Conservation (phyloP, 768 basidiomycete genomes). For the Podaxis sp. region DNA sequence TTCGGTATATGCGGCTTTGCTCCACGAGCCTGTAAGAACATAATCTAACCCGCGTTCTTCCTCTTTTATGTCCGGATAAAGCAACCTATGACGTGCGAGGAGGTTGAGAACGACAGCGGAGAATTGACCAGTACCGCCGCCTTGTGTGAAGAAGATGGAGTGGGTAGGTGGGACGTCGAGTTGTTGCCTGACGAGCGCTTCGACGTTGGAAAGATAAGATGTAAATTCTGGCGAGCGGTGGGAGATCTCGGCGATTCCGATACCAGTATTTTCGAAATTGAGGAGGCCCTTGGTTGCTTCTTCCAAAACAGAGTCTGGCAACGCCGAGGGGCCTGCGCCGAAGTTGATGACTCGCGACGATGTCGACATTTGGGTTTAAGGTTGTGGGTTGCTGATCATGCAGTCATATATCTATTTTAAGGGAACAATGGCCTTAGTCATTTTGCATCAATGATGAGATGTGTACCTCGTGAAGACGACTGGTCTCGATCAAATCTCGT, state of each 20-base stretch:
- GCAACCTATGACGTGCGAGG: slow-evolving; percentile 79
- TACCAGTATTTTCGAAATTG: slow-evolving; percentile 88
- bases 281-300: slow-evolving; percentile 85
- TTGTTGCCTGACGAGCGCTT: slow-evolving; percentile 69
- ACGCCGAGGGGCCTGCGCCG: slow-evolving; percentile 90
- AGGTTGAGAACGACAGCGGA: slow-evolving; percentile 91
- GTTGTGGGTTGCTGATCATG: slow-evolving; percentile 1
- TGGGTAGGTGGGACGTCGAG: slow-evolving; percentile 84
- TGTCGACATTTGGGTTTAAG: slow-evolving; percentile 29
- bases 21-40: slow-evolving; percentile 92
- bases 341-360: slow-evolving; percentile 76
- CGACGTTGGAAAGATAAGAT: slow-evolving; percentile 60
- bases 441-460: background rate
- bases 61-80: slow-evolving; percentile 56
- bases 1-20: slow-evolving; percentile 82
- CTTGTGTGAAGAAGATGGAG: slow-evolving; percentile 88
- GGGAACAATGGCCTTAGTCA: slow-evolving; percentile 1
- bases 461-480: background rate
- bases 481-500: background rate
- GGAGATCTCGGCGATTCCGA: slow-evolving; percentile 94
- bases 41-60: slow-evolving; percentile 78
- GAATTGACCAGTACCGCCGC: slow-evolving; percentile 92
- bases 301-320: slow-evolving; percentile 83
- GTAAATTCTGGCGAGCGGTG: slow-evolving; percentile 92
- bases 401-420: slow-evolving; percentile 5